Conservation (phyloP, 805 yeast species). For the Wickerhamiella kazuoi region DNA sequence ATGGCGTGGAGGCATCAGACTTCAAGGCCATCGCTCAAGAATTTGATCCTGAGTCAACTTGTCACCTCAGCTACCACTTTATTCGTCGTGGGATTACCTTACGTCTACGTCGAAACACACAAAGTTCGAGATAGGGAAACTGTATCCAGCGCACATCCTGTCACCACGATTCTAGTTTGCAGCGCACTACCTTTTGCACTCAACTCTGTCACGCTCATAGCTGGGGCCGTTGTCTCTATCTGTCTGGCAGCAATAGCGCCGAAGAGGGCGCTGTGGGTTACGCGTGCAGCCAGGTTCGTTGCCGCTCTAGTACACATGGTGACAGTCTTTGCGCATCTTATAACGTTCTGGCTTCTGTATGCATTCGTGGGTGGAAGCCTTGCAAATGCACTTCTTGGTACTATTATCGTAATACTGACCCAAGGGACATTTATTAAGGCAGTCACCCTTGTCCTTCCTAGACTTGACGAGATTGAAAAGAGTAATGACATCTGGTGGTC, state of each 20-base stretch:
- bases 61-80: constrained; percentile 42
- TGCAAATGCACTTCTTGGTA: constrained; percentile 40
- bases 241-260: background rate
- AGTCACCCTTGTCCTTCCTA: constrained; percentile 31
- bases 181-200: background rate
- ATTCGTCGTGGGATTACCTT: constrained; percentile 40
- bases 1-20: constrained; percentile 24
- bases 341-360: constrained; percentile 47
- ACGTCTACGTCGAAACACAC: constrained; percentile 26
- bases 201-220: background rate
- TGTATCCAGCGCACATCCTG: constrained; percentile 3
- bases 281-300: background rate
- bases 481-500: constrained; percentile 55
- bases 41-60: constrained; percentile 52
- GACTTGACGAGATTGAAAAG: constrained; percentile 46
- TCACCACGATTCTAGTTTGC: background rate
- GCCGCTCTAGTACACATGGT: constrained; percentile 35
- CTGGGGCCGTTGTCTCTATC: background rate
- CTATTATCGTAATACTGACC: constrained; percentile 35
- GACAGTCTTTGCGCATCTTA: constrained; percentile 35
- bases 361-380: constrained; percentile 51
- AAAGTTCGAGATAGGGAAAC: background rate
- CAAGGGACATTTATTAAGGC: constrained; percentile 40
- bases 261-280: background rate
- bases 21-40: constrained; percentile 50